A percentile compares a stretch with the other conserved stretches of the same genome.
phyloP scores from a whole-genome alignment of 192 early-diverging fungal species.

The Rhizoclosmatium globosum region DNA sequence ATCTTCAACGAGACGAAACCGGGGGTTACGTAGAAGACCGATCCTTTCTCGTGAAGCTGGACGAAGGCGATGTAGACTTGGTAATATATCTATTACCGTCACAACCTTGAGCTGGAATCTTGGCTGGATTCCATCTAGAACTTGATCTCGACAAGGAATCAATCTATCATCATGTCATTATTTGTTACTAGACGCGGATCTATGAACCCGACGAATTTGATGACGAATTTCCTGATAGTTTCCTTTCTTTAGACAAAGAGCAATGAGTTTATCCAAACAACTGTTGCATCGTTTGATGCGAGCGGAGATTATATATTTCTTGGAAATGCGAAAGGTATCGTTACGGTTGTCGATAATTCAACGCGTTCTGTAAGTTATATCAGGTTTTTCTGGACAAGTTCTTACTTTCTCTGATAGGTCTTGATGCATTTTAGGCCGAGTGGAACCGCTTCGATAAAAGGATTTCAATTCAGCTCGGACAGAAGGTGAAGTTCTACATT shows the following conservation, averaged over 20 bases:
- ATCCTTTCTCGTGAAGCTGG: neutral
- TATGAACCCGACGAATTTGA: no score
- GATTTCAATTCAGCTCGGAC: conserved; percentile 69
- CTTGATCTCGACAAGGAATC: no score
- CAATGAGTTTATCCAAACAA: conserved; percentile 19
- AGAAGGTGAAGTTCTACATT: conserved; percentile 59
- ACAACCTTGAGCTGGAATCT: no score
- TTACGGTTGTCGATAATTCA: conserved; percentile 67
- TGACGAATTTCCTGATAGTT: no score
- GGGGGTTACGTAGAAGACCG: neutral
- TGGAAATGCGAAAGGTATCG: conserved; percentile 72
- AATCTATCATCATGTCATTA: no score
- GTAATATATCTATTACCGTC: neutral
- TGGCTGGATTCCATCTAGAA: no score
- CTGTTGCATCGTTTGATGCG: conserved; percentile 24
- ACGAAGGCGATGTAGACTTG: conserved; percentile 6
- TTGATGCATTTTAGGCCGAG: conserved; percentile 27
- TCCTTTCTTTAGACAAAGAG: conserved; percentile 6
- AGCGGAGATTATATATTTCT: conserved; percentile 65
- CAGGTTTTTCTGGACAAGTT: neutral
- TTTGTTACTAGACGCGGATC: no score
- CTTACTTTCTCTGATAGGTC: neutral
- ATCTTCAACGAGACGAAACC: conserved; percentile 7
- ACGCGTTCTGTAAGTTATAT: conserved; percentile 56
- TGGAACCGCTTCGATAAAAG: conserved; percentile 60